Conservation (phyloP, 768 basidiomycete species). For the Lentinula aciculospora region DNA sequence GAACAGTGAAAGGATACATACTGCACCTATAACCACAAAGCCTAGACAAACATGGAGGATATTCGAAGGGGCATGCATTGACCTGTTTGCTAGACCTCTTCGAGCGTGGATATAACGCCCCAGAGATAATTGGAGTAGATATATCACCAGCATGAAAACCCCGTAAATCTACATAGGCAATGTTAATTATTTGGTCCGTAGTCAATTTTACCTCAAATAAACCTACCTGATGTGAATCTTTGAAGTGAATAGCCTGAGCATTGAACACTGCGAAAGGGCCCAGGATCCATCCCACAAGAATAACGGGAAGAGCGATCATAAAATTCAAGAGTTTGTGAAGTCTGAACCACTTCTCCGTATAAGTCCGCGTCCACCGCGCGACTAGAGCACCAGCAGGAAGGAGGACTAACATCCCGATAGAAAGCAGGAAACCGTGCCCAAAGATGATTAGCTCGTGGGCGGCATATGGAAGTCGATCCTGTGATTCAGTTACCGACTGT, state of each 20-base stretch:
- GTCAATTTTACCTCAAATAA: not conserved
- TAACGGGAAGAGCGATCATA: slow-evolving; percentile 40
- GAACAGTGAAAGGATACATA: not conserved
- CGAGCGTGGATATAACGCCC: slow-evolving; percentile 48
- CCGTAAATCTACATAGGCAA: slow-evolving; percentile 45
- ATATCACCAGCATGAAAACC: slow-evolving; percentile 41
- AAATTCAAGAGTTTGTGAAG: slow-evolving; percentile 47
- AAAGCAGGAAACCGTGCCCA: slow-evolving; percentile 47
- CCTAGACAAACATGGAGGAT: slow-evolving; percentile 53
- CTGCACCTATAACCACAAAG: slow-evolving; percentile 32
- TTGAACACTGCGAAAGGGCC: slow-evolving; percentile 41
- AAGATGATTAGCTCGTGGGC: slow-evolving; percentile 39
- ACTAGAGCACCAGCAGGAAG: slow-evolving; percentile 49
- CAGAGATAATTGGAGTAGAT: slow-evolving; percentile 44
- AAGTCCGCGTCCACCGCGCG: slow-evolving; percentile 48
- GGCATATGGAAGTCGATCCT: slow-evolving; percentile 13
- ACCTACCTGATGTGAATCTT: slow-evolving; percentile 44
- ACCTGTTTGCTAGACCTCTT: slow-evolving; percentile 18
- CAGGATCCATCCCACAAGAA: slow-evolving; percentile 42
- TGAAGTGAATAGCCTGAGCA: slow-evolving; percentile 36
- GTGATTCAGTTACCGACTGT: not conserved
- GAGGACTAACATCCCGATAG: slow-evolving; percentile 51
- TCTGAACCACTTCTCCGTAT: slow-evolving; percentile 51
- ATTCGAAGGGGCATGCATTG: slow-evolving; percentile 46
- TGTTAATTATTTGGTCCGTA: not conserved